Evolutionary conservation across 2,329 filamentous ascomycete species (phyloP).

Genomic region (Colletotrichum navitas): DNA sequence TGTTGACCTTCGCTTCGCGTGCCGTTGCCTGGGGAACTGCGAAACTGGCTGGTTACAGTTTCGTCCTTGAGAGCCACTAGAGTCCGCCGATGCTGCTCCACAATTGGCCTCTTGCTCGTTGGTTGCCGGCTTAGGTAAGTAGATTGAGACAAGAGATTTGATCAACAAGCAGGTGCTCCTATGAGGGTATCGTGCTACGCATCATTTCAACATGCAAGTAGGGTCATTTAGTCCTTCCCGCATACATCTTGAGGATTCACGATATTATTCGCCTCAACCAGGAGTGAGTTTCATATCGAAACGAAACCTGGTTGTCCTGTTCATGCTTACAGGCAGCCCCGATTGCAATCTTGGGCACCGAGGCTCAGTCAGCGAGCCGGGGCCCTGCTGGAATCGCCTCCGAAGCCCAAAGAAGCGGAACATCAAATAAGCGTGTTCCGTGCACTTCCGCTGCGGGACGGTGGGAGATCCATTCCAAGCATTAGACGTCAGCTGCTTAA

Average conservation of each 20-base stretch:
- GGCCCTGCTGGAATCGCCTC: slow-evolving; percentile 22
- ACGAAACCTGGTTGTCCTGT: not conserved
- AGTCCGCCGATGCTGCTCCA: slow-evolving; percentile 11
- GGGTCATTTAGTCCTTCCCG: not conserved
- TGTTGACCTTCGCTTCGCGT: slow-evolving; percentile 41
- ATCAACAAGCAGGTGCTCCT: slow-evolving; percentile 11
- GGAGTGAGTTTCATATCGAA: not conserved
- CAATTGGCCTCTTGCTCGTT: slow-evolving; percentile 1
- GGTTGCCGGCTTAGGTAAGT: slow-evolving; percentile 18
- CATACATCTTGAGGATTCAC: too few species aligned
- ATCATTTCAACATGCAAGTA: not conserved
- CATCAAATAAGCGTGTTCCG: slow-evolving; percentile 40
- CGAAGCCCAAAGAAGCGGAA: slow-evolving; percentile 35
- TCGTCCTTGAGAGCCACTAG: slow-evolving; percentile 17
- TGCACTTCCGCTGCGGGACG: slow-evolving; percentile 17
- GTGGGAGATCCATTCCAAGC: slow-evolving; percentile 17
- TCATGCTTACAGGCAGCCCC: not conserved
- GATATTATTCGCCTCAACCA: too few species aligned
- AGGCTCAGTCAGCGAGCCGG: slow-evolving; percentile 25
- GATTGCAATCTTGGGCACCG: not conserved
- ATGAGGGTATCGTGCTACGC: not conserved
- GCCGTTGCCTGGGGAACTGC: slow-evolving; percentile 36
- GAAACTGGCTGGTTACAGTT: not conserved
- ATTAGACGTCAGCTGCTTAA: slow-evolving; percentile 19
- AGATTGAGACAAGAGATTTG: not conserved